These are phyloP conservation scores for Candida dajiaensis DNA, from an alignment of 805 yeast genomes.

Conservation along the genomic window DNA sequence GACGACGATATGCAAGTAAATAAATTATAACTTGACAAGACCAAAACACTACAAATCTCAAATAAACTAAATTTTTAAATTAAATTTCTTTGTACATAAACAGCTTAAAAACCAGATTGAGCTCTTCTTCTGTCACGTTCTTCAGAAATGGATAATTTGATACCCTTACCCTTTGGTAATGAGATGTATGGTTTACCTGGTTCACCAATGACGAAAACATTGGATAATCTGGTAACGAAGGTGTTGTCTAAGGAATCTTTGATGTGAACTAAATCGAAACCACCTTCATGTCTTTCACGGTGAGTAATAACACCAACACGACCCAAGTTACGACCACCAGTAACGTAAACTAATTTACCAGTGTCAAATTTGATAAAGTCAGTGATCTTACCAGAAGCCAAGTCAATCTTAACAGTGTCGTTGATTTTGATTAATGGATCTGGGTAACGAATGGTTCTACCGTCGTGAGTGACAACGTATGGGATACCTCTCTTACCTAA, in stretches of 20 bases:
- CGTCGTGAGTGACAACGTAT: conserved; percentile 98
- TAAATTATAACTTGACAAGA: no score
- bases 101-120: conserved; percentile 32
- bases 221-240: conserved; percentile 88
- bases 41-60: background rate
- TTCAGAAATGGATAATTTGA: conserved; percentile 91
- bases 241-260: conserved; percentile 93
- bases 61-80: background rate
- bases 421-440: conserved; percentile 95
- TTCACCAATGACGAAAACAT: conserved; percentile 94
- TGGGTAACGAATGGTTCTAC: conserved; percentile 99
- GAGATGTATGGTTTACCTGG: conserved; percentile 92
- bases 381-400: conserved; percentile 91
- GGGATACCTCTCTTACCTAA: conserved; percentile 98
- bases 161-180: conserved; percentile 99
- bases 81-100: background rate
- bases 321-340: conserved; percentile 99
- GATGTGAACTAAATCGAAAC: conserved; percentile 95
- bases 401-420: conserved; percentile 96
- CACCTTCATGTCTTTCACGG: conserved; percentile 98
- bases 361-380: conserved; percentile 89
- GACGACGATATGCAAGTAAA: no score
- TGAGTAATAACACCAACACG: conserved; percentile 93
- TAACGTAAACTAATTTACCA: conserved; percentile 87
- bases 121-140: conserved; percentile 99